Base-by-base conservation (phyloP, 2,329 filamentous ascomycete species). In the Pezicula carpinea region DNA sequence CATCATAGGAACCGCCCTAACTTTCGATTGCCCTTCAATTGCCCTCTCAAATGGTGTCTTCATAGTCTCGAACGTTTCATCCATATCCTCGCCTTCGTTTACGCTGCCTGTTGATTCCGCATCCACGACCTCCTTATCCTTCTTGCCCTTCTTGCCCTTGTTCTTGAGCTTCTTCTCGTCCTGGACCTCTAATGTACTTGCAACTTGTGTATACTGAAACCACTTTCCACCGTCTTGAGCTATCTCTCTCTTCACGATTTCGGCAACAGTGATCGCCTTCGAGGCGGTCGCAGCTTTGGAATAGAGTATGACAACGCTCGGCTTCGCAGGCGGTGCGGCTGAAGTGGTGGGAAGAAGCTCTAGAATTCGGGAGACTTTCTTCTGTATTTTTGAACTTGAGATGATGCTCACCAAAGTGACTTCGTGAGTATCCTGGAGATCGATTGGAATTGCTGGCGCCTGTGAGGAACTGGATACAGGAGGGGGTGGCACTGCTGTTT, bases 261-360 rank as follows among this genome's bases (percentile, higher is more conserved):
- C 85, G 38, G 75, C 74, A 39, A 89, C 75, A 4, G 78, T 83
- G 56, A 88, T 77, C 57, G 88, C 70, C 64, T 89, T 90, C 64
- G 72, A 73, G 2, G 78, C 73, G 3, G 58, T 61, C 13, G 56
- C 53, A 3, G 65, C 61, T 44, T 67, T 66, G 13, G 71, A 66
- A 36, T 61, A 57, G 8, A 75, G 50, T 31, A 66, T 54, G 7
- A 72, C 59, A 0, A 78, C 52, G 15, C 52, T 56, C 1, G 68
- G 63, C 50, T 69, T 69, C 5, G 53, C 39, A 4, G 53, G 50
- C 3, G 51, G 44, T 15, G 46, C 40, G 14, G 51, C 43, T 14
- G 52, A 51, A 29, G 57, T 56, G 5, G 42, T 50, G 10, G 55
- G 54, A 11, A 68, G 52, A 0, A 55, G 45, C 2, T 54, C 47